Evolutionary conservation across 202 grass and related monocot species (phyloP).

Genomic region (Carex sylvatica): DNA sequence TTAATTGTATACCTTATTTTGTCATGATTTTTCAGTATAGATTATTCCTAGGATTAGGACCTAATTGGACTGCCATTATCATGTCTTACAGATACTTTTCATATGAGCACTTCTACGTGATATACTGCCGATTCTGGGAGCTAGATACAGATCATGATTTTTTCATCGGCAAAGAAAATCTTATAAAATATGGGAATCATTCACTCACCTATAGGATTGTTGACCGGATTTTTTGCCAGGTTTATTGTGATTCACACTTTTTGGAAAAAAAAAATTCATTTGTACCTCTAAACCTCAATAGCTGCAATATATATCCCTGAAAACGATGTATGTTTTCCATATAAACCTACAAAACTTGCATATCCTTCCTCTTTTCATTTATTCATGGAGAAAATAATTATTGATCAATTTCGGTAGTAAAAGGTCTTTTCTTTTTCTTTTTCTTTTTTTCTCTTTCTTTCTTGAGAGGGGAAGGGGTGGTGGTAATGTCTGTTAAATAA

Average conservation of each 20-base stretch:
- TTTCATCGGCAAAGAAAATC: constrained; percentile 95
- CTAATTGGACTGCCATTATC: not conserved
- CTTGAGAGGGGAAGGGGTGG: not conserved
- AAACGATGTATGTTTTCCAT: not conserved
- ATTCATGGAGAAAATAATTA: not conserved
- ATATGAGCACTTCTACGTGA: constrained; percentile 98
- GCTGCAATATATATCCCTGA: too few relatives aligned
- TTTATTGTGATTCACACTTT: constrained; percentile 34
- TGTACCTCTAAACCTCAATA: not conserved
- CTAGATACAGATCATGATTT: constrained; percentile 97
- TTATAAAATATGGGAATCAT: constrained; percentile 98
- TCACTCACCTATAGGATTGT: constrained; percentile 96
- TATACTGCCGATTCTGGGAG: constrained; percentile 99
- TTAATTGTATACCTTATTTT: constrained; percentile 2
- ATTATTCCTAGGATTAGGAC: not conserved
- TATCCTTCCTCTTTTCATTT: not conserved
- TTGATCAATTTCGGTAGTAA: not conserved
- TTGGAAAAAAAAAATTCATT: not conserved
- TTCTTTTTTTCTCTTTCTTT: not conserved
- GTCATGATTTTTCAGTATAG: not conserved
- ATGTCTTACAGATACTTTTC: constrained; percentile 79
- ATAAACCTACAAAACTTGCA: not conserved
- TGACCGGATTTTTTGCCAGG: constrained; percentile 96
- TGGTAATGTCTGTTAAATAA: not conserved
- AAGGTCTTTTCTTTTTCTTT: not conserved